A percentile compares a stretch with the other conserved stretches of the same genome.
Conservation (phyloP, 257 asterid species). For the Paraleonurus japonicus region DNA sequence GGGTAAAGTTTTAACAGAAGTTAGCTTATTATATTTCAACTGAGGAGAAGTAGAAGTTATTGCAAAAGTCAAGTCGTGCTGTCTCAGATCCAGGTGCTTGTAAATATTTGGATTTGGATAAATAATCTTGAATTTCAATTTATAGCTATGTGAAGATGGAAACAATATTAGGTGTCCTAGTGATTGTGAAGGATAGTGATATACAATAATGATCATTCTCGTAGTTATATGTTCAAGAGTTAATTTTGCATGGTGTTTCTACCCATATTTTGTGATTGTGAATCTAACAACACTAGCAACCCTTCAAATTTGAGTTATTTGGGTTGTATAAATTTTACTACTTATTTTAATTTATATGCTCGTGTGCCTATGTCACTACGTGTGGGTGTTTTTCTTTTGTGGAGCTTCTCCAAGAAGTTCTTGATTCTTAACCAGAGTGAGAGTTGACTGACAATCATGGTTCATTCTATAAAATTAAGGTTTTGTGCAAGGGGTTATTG, state of each 20-base stretch:
- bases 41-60: not conserved
- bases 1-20: not conserved
- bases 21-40: not conserved
- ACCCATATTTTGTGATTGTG: not conserved
- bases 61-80: not conserved
- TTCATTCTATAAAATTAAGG: not conserved
- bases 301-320: not conserved
- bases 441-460: not conserved
- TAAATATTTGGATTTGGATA: not conserved
- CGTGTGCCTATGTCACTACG: not conserved
- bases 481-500: not conserved
- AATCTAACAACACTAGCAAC: not conserved
- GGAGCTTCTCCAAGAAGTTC: not conserved
- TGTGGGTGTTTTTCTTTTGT: not conserved
- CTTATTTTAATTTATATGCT: not conserved
- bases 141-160: not conserved
- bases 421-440: not conserved
- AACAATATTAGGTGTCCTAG: not conserved
- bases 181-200: not conserved
- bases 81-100: slow-evolving; percentile 2
- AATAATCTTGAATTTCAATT: not conserved
- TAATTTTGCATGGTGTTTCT: not conserved
- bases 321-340: not conserved
- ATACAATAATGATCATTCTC: not conserved
- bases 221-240: not conserved